These are phyloP conservation scores for Ceratocystis variospora DNA, from an alignment of 2,329 filamentous ascomycete species.

Conservation along the genomic window DNA sequence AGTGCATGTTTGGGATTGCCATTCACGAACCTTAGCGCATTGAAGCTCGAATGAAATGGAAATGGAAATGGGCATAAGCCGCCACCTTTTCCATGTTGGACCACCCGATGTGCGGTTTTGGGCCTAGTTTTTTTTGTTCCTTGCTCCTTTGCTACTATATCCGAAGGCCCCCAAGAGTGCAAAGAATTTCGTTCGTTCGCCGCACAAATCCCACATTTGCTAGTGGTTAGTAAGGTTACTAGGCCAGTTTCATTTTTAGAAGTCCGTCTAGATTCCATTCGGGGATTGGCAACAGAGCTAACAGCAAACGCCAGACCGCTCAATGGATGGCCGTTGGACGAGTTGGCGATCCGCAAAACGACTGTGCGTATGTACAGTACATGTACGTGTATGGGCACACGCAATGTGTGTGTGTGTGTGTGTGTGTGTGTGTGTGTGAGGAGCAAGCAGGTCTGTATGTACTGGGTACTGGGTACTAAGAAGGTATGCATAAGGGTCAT, in stretches of 20 bases:
- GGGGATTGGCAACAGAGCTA: background rate
- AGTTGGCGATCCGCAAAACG: background rate
- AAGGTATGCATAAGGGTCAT: background rate
- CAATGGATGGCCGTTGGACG: background rate
- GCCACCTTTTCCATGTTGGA: background rate
- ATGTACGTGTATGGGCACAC: background rate
- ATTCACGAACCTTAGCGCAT: too few relatives aligned
- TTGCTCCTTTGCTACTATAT: background rate
- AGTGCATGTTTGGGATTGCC: too few relatives aligned
- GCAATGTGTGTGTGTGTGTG: background rate
- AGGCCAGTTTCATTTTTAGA: too few relatives aligned
- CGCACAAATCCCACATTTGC: too few relatives aligned
- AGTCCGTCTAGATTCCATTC: background rate
- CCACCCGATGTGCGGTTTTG: background rate
- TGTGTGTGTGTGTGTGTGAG: background rate
- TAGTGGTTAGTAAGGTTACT: too few relatives aligned
- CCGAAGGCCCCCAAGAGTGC: too few relatives aligned
- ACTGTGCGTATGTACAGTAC: background rate
- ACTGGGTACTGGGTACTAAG: background rate
- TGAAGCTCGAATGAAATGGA: too few relatives aligned
- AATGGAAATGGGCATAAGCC: background rate
- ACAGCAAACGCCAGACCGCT: background rate
- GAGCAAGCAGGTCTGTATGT: background rate
- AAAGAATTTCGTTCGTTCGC: too few relatives aligned
- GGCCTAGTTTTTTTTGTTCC: background rate